Base-by-base conservation (phyloP, 495 filamentous ascomycete species). In the Hypomontagnella submonticulosa region DNA sequence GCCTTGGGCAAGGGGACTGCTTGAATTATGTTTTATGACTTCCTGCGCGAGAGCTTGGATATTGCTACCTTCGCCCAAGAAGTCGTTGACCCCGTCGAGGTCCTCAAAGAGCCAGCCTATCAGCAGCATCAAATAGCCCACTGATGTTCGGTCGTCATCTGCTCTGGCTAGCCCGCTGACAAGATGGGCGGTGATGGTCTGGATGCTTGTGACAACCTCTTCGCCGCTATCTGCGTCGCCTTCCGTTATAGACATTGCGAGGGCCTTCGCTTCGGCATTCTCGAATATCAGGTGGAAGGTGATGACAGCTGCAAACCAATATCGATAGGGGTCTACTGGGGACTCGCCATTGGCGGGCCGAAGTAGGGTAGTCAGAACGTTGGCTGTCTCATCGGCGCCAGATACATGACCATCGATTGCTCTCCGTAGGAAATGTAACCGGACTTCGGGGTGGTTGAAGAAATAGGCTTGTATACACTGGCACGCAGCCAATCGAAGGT, bases 381-480 rank as follows among this genome's bases (percentile, higher is more conserved):
- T 99, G n/a, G 93, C 91, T 1, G 91, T 90, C 61, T 92, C 88
- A 75, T 95, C 88, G 32, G 89, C 85, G 20, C 91, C 91, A 52
- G 88, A 87, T 16, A 83, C 77, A 73, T 98, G 91, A 1, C 94
- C 92, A 49, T 93, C 89, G 60, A 99, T 97, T 1, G 96, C 95
- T 62, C 95, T 87, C 32, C 87, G 82, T 19, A 98, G 82, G 58
- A 98, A 97, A 77, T 97, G 92, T 41, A 86, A 76, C 23, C 89
- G 88, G 52, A 98, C 94, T 43, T 87, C 86, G 19, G 86, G 72
- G 71, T 97, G 92, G 44, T 88, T 85, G 68, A 81, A 87, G 66
- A 96, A 91, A 77, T 98, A 99, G 0, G 96, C 94, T 74, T 96
- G 90, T 48, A 98, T 87, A 63, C 93, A 96, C 70, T 93, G 87